Conservation (phyloP, 2,329 filamentous ascomycete genomes). For the Cladosporium halotolerans region DNA sequence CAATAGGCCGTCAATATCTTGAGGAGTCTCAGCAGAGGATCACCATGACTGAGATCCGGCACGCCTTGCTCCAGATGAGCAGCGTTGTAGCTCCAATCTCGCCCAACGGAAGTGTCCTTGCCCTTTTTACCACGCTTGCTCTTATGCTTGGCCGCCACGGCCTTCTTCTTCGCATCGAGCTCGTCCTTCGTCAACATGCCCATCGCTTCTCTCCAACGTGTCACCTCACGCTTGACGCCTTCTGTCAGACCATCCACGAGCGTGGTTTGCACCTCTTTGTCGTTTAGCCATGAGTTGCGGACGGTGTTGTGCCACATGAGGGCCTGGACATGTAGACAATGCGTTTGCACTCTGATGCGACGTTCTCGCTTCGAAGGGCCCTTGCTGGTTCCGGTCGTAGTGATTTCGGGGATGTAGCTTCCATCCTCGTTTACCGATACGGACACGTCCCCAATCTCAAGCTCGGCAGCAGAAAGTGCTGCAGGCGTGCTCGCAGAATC, state of each 20-base stretch:
- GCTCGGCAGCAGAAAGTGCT: slow-evolving; percentile 14
- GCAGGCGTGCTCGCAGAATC: slow-evolving; percentile 9
- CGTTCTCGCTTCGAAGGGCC: slow-evolving; percentile 81
- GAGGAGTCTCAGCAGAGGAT: slow-evolving; percentile 72
- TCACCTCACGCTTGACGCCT: slow-evolving; percentile 63
- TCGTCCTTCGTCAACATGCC: slow-evolving; percentile 45
- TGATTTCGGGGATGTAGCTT: slow-evolving; percentile 35
- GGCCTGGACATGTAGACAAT: slow-evolving; percentile 82
- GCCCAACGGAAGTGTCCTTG: slow-evolving; percentile 39
- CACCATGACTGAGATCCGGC: slow-evolving; percentile 73
- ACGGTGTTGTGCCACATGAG: slow-evolving; percentile 86
- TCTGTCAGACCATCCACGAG: slow-evolving; percentile 67
- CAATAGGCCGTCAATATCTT: slow-evolving; percentile 76
- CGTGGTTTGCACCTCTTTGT: slow-evolving; percentile 66
- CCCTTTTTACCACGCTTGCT: slow-evolving; percentile 34
- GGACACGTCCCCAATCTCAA: slow-evolving; percentile 28
- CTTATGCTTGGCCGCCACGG: slow-evolving; percentile 26
- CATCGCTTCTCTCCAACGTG: slow-evolving; percentile 65
- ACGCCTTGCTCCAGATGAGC: slow-evolving; percentile 62
- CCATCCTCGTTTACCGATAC: slow-evolving; percentile 34
- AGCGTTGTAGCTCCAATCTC: slow-evolving; percentile 69
- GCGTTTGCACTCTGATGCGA: slow-evolving; percentile 68
- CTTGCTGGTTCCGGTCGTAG: slow-evolving; percentile 55
- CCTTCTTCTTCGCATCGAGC: slow-evolving; percentile 37
- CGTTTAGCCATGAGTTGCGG: slow-evolving; percentile 77